phyloP scores from a whole-genome alignment of 192 early-diverging fungal species.

The Umbelopsis vinacea region DNA sequence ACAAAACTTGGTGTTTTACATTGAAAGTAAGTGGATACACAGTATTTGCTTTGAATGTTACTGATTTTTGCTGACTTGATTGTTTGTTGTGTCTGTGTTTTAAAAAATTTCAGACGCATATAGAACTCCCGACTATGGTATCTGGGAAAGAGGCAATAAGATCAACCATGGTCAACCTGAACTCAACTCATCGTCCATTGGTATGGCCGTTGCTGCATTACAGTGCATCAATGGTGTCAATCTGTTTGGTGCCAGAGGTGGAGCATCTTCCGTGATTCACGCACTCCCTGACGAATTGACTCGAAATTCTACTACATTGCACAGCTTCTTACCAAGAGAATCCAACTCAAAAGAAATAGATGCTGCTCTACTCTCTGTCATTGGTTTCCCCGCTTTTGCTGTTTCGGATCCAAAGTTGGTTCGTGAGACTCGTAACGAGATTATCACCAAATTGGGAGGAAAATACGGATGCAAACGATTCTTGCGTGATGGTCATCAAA shows the following conservation, averaged over 20 bases:
- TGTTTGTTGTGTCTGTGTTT: conserved; percentile 4
- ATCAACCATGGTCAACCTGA: conserved; percentile 86
- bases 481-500: conserved; percentile 87
- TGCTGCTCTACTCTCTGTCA: conserved; percentile 80
- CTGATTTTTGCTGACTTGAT: neutral
- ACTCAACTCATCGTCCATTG: conserved; percentile 86
- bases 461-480: conserved; percentile 85
- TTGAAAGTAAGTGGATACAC: conserved; percentile 69
- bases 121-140: conserved; percentile 86
- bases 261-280: conserved; percentile 79
- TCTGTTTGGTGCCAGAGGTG: conserved; percentile 81
- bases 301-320: conserved; percentile 79
- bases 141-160: conserved; percentile 91
- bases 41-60: too few relatives aligned
- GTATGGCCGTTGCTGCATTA: conserved; percentile 86
- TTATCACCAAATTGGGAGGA: conserved; percentile 81
- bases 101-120: conserved; percentile 50
- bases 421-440: conserved; percentile 69
- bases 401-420: conserved; percentile 69
- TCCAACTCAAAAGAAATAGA: conserved; percentile 88
- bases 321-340: conserved; percentile 80
- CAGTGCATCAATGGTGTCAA: conserved; percentile 87
- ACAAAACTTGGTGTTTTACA: conserved; percentile 90
- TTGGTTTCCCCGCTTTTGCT: conserved; percentile 90
- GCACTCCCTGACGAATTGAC: conserved; percentile 86